phyloP scores from a whole-genome alignment of 2,329 filamentous ascomycete genomes.

The Pyrenophora tritici-repentis region DNA sequence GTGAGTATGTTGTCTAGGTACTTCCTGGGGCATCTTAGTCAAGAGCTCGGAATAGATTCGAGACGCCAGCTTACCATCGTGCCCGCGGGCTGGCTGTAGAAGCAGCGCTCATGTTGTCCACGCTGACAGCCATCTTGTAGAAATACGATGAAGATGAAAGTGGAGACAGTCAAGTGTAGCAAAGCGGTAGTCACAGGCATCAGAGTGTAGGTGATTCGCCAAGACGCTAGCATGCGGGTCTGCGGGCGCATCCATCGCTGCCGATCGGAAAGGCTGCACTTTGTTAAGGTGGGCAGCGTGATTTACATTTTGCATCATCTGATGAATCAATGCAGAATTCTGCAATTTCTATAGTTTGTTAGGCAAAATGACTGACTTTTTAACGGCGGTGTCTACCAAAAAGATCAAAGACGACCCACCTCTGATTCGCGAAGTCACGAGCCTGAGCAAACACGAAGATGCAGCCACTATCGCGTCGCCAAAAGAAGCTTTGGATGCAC shows the following conservation, averaged over 20 bases:
- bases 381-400: constrained; percentile 54
- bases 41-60: constrained; percentile 2
- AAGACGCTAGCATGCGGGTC: constrained; percentile 31
- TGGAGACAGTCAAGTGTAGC: constrained; percentile 15
- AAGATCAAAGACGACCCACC: constrained; percentile 24
- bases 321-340: background rate
- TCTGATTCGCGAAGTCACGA: constrained; percentile 22
- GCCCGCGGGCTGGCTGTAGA: constrained; percentile 36
- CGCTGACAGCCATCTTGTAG: constrained; percentile 33
- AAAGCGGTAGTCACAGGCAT: constrained; percentile 31
- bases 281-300: background rate
- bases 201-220: constrained; percentile 19
- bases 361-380: constrained; percentile 53
- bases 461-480: constrained; percentile 34
- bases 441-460: constrained; percentile 16
- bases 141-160: constrained; percentile 8
- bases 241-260: constrained; percentile 13
- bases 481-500: constrained; percentile 61
- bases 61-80: constrained; percentile 50
- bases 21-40: constrained; percentile 62
- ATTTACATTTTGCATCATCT: background rate
- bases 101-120: constrained; percentile 16
- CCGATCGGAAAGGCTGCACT: constrained; percentile 19
- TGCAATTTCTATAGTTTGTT: background rate
- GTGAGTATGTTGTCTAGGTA: constrained; percentile 82